Evolutionary conservation across 768 basidiomycete species (phyloP), one percentile per base, ranked within the genome.

Genomic region (Panaeolus cyanescens): DNA sequence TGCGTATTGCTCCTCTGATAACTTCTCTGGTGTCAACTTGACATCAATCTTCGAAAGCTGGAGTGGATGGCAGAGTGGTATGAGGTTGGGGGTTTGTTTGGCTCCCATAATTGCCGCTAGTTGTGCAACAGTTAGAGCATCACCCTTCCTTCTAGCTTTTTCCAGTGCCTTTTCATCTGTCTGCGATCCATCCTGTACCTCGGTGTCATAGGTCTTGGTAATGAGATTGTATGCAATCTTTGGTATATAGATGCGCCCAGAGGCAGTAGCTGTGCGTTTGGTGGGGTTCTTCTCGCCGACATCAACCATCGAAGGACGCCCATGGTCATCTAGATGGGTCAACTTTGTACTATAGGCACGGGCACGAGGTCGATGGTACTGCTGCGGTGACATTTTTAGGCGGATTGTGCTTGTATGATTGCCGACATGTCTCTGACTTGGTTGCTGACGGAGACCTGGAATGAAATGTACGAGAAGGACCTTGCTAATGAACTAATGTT

Each of bases 31-130:
- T 1, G 74, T 75, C 61, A 96, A 76, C 1, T 71, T 74, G n/a
- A 91, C 91, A 25, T 83, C 75, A 61, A 95, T 75, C 61, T 90
- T 85, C 5, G 89, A 86, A 31, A 96, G 78, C 19, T 81, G 72
- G n/a, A 96, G 78, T 2, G 93, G 89, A 73, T 96, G 94, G 68
- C 94, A 96, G 15, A 96, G 79, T 9, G 94, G 94, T 56, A 96
- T 95, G 45, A 96, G 80, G 34, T 87, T 85, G 25, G 91, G 79
- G 1, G 94, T 96, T 63, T 85, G 86, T 72, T 96, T 96, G 60
- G 89, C 85, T 9, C 84, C 94, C 88, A 93, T 93, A 70, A 95
- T 91, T 17, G 85, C 94, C 6, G 94, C 93, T 22, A 96, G 77
- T 67, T 95, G 92, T 22, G 91, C 91, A 17, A 91, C 84, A 13